Evolutionary conservation across 495 filamentous ascomycete genomes (phyloP), one percentile per base, ranked within the genome.

Genomic region (Terfezia claveryi): DNA sequence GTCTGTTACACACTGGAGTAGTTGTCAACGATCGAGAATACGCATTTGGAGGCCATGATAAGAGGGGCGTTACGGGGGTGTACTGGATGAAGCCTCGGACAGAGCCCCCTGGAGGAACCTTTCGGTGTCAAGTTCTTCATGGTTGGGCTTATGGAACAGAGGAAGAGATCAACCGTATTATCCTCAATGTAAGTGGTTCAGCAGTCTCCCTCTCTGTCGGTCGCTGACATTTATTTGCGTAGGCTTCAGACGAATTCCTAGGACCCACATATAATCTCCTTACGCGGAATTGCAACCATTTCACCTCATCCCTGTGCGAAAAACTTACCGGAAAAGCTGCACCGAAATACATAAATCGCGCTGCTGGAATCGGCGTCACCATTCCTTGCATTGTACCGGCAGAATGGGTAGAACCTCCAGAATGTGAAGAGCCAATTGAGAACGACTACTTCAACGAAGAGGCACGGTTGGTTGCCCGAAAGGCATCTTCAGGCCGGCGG

Each of bases 201-300:
- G 7, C 50, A 49, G 4, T 16, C 14, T 7, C 11, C 38, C n/a
- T 23, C 32, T 56, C 2, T n/a, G 4, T 37, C 9, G 12, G 12
- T 10, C 0, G 37, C 23, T 11, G 36, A 10, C 10, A 10, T 17
- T 11, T 23, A 41, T 53, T 12, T 53, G 1, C n/a, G 38, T 10
- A 65, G 61, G 79, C 76, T 7, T 79, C 77, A 0, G 73, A 80
- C 36, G 71, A 75, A 56, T 89, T 86, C 59, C 70, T 74, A 27
- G 84, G 84, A 14, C 77, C 78, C 1, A 69, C 71, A 10, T 89
- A 88, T 65, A 86, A 86, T 59, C 71, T 89, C 8, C 72, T 89
- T 27, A 83, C 78, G 23, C 76, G 76, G 50, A 89, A 89, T 63
- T 89, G 84, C 70, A 87, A 88, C 60, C 83, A 87, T 61, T 87